These are phyloP conservation scores for Bipolaris sorokiniana DNA, from an alignment of 2,329 filamentous ascomycete species.

Conservation along the genomic window DNA sequence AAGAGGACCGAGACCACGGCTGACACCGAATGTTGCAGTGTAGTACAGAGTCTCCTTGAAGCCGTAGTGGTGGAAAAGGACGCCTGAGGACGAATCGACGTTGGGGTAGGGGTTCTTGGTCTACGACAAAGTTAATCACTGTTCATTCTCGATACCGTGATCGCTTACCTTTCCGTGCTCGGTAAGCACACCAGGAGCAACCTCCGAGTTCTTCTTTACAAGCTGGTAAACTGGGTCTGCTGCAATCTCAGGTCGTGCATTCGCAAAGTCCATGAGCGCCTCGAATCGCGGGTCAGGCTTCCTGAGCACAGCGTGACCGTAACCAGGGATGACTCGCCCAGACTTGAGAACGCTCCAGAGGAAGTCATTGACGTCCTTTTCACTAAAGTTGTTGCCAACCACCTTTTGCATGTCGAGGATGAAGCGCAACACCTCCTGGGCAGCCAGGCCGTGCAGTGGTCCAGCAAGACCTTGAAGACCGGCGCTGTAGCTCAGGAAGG, in stretches of 20 bases:
- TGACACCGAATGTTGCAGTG: conserved; percentile 73
- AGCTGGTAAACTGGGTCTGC: conserved; percentile 90
- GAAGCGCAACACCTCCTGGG: conserved; percentile 96
- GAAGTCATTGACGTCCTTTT: conserved; percentile 84
- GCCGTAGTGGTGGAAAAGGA: conserved; percentile 97
- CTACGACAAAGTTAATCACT: conserved; percentile 44
- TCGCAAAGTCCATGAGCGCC: conserved; percentile 94
- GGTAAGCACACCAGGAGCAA: conserved; percentile 87
- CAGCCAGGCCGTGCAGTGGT: conserved; percentile 90
- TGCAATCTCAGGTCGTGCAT: conserved; percentile 81
- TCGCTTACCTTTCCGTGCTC: conserved; percentile 81
- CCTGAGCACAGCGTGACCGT: conserved; percentile 93
- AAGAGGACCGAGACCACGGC: conserved; percentile 78
- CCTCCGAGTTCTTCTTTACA: conserved; percentile 89
- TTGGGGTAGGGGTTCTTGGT: conserved; percentile 98
- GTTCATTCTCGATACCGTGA: background rate
- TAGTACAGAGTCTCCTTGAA: conserved; percentile 98
- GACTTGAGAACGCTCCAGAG: conserved; percentile 93
- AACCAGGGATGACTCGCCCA: conserved; percentile 91
- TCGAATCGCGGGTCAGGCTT: conserved; percentile 97
- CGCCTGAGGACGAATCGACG: conserved; percentile 90
- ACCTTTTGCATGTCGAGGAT: conserved; percentile 93
- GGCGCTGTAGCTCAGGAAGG: conserved; percentile 94
- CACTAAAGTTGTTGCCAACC: conserved; percentile 78
- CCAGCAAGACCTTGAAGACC: conserved; percentile 94